Evolutionary conservation across 1,139 yeast genomes (phyloP).

Genomic region (Candida glucosophila): DNA sequence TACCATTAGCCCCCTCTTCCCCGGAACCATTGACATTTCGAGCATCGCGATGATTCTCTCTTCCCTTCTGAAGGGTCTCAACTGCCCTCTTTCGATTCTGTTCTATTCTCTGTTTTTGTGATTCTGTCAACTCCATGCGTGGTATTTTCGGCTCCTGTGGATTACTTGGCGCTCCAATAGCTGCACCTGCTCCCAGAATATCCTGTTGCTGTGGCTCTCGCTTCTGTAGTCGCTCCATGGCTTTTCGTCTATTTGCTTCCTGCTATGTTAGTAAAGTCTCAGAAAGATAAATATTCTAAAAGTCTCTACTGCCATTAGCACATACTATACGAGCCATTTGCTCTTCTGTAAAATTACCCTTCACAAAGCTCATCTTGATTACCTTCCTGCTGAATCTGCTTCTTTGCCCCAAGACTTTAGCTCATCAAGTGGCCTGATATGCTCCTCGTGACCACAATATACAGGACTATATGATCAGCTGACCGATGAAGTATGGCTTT

Average conservation of each 20-base stretch:
- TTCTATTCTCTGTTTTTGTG: constrained; percentile 45
- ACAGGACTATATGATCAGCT: no score
- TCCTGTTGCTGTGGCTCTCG: constrained; percentile 13
- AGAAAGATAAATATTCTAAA: not conserved
- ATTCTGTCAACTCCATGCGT: constrained; percentile 34
- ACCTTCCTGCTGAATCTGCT: no score
- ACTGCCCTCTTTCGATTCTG: constrained; percentile 52
- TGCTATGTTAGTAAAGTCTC: constrained; percentile 13
- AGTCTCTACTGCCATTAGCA: constrained; percentile 2
- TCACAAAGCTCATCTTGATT: constrained; percentile 13
- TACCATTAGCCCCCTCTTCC: not conserved
- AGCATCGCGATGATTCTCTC: constrained; percentile 24
- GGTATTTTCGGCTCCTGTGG: constrained; percentile 10
- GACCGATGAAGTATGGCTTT: no score
- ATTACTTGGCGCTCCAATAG: constrained; percentile 1
- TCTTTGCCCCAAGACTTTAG: no score
- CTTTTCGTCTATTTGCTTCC: constrained; percentile 54
- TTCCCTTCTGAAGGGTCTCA: constrained; percentile 38
- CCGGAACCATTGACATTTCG: constrained; percentile 6
- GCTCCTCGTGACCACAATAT: no score
- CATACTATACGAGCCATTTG: constrained; percentile 20
- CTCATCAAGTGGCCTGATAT: no score
- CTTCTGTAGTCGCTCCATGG: constrained; percentile 47
- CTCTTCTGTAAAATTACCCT: constrained; percentile 17
- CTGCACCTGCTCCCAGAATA: not conserved